A percentile compares a stretch with the other conserved stretches of the same genome.
These are phyloP conservation scores for Fusarium compactum DNA, from an alignment of 2,329 filamentous ascomycete species.

Conservation along the genomic window DNA sequence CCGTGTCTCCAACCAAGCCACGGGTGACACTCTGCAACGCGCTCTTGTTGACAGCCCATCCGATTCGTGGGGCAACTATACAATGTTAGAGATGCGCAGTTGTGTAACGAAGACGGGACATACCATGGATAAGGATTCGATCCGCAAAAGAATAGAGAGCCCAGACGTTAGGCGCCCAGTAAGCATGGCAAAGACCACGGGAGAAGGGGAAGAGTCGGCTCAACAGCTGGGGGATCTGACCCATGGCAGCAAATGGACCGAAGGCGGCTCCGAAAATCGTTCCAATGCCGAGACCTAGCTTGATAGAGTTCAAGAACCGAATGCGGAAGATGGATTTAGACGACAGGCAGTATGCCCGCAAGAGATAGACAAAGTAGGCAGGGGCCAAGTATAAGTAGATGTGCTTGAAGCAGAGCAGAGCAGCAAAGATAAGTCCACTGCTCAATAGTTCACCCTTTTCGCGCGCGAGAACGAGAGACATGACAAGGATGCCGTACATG, in stretches of 20 bases:
- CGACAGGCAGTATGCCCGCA: conserved; percentile 90
- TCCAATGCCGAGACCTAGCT: conserved; percentile 80
- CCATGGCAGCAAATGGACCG: conserved; percentile 85
- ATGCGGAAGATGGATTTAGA: conserved; percentile 80
- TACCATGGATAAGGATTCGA: conserved; percentile 83
- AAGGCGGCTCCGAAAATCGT: conserved; percentile 84
- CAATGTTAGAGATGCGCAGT: conserved; percentile 20
- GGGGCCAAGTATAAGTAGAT: conserved; percentile 97
- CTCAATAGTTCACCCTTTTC: conserved; percentile 78
- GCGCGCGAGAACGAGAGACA: conserved; percentile 86
- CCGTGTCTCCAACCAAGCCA: conserved; percentile 91
- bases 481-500: conserved; percentile 89
- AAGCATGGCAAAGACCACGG: conserved; percentile 93
- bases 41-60: conserved; percentile 76
- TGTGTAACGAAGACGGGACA: conserved; percentile 44
- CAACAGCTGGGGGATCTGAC: conserved; percentile 85
- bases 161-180: conserved; percentile 98
- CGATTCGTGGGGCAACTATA: conserved; percentile 83
- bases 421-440: conserved; percentile 87
- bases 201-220: conserved; percentile 93
- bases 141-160: conserved; percentile 95
- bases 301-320: conserved; percentile 81
- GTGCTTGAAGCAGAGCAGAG: conserved; percentile 93
- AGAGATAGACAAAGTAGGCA: conserved; percentile 92
- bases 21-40: conserved; percentile 91